Evolutionary conservation across 1,284 basidiomycete genomes (phyloP).

Genomic region (Lignosus rhinocerotis): DNA sequence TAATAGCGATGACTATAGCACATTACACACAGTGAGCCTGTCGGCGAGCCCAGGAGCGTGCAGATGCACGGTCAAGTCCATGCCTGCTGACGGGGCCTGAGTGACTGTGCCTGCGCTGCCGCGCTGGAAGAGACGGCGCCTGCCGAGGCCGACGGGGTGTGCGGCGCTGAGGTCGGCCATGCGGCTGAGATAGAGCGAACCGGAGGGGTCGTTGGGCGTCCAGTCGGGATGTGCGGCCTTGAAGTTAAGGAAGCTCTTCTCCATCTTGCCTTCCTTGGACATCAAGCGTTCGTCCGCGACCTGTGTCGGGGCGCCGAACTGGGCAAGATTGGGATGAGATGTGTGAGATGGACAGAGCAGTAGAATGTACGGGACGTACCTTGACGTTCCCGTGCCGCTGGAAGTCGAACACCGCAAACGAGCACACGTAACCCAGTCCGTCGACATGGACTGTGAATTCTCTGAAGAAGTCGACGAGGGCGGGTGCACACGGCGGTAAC

Average conservation of each 20-base stretch:
- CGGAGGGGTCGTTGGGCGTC: constrained; percentile 85
- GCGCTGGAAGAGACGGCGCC: constrained; percentile 27
- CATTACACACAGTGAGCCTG: constrained; percentile 65
- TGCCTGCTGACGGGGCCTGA: constrained; percentile 4
- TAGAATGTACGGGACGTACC: constrained; percentile 39
- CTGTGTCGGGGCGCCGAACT: constrained; percentile 79
- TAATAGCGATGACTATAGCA: constrained; percentile 70
- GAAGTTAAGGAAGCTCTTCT: constrained; percentile 96
- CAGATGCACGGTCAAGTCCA: constrained; percentile 33
- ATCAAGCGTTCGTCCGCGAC: constrained; percentile 72
- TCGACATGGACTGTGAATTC: constrained; percentile 98
- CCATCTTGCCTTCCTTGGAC: constrained; percentile 95
- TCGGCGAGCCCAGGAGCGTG: constrained; percentile 44
- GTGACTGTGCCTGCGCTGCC: constrained; percentile 9
- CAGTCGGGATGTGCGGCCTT: constrained; percentile 95
- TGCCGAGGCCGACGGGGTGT: constrained; percentile 31
- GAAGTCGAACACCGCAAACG: constrained; percentile 98
- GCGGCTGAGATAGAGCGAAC: constrained; percentile 82
- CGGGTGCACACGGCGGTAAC: constrained; percentile 83
- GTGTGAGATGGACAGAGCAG: not conserved
- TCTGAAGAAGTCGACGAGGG: constrained; percentile 93
- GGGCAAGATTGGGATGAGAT: not conserved
- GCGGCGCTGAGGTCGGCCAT: constrained; percentile 70
- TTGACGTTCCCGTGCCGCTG: constrained; percentile 87
- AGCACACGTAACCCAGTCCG: constrained; percentile 94